A percentile compares a stretch with the other conserved stretches of the same genome.
These are phyloP conservation scores for Rhodotorula sphaerocarpa DNA, from an alignment of 768 basidiomycete species.

Conservation along the genomic window DNA sequence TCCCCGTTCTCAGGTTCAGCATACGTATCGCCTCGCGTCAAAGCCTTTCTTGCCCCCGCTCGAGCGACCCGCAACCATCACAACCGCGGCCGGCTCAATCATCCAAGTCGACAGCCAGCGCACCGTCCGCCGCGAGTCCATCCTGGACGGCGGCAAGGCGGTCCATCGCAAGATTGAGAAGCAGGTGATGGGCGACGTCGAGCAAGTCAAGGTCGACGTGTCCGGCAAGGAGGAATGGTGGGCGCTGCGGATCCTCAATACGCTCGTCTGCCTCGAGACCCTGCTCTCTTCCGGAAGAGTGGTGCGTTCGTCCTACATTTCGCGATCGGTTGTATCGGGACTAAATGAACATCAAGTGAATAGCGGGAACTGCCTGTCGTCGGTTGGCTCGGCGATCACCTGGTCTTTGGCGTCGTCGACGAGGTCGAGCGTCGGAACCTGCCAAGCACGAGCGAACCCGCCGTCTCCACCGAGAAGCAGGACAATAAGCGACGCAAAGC, in stretches of 20 bases:
- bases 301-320: constrained; percentile 2
- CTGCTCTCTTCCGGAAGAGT: constrained; percentile 41
- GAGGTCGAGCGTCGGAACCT: constrained; percentile 38
- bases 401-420: constrained; percentile 66
- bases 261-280: constrained; percentile 58
- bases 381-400: constrained; percentile 57
- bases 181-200: constrained; percentile 53
- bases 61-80: constrained; percentile 16
- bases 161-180: constrained; percentile 71
- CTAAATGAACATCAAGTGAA: constrained; percentile 38
- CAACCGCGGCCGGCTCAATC: constrained; percentile 2
- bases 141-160: constrained; percentile 57
- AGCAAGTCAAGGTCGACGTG: constrained; percentile 52
- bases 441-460: neutral
- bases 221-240: constrained; percentile 61
- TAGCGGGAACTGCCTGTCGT: constrained; percentile 74
- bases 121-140: constrained; percentile 49
- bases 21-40: constrained; percentile 31
- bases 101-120: constrained; percentile 50
- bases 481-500: no score
- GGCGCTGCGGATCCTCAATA: constrained; percentile 67
- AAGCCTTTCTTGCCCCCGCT: constrained; percentile 15
- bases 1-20: constrained; percentile 6
- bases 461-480: neutral
- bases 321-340: no score